phyloP scores from a whole-genome alignment of 2,329 filamentous ascomycete species.

The Sarocladiaceae sp. region DNA sequence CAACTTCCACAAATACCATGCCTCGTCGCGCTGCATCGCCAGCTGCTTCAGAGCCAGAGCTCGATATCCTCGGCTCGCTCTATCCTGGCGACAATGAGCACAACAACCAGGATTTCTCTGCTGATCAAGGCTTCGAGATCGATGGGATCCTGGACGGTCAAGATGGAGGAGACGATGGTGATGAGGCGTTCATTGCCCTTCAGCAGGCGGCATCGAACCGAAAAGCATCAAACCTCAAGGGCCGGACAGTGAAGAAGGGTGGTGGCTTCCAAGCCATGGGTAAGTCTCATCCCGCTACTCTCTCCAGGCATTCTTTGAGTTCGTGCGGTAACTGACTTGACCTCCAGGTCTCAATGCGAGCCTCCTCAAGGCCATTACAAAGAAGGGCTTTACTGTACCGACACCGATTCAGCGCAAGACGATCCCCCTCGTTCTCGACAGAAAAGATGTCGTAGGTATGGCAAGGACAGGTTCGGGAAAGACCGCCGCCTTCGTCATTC shows the following conservation, averaged over 20 bases:
- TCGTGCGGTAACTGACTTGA: constrained; percentile 5
- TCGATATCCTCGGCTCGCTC: constrained; percentile 79
- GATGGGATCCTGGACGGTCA: constrained; percentile 54
- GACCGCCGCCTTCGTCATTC: constrained; percentile 95
- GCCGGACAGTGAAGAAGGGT: constrained; percentile 84
- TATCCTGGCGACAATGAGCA: constrained; percentile 56
- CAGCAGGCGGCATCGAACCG: constrained; percentile 82
- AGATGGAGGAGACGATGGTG: constrained; percentile 55
- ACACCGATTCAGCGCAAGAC: constrained; percentile 97
- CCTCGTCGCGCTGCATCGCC: constrained; percentile 70
- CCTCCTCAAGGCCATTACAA: constrained; percentile 81
- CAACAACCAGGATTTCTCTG: constrained; percentile 30
- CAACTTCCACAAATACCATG: constrained; percentile 42
- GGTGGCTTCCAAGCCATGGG: constrained; percentile 96
- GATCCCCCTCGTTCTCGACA: constrained; percentile 82
- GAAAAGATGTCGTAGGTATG: constrained; percentile 98
- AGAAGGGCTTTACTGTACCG: constrained; percentile 92
- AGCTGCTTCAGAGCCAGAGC: constrained; percentile 78
- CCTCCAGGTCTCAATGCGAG: constrained; percentile 69
- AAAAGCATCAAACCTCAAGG: constrained; percentile 75
- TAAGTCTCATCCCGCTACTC: constrained; percentile 24
- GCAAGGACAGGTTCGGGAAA: constrained; percentile 98
- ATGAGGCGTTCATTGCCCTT: constrained; percentile 87
- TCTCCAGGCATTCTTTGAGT: not conserved
- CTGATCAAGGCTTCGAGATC: constrained; percentile 46